These are phyloP conservation scores for Wickerhamomyces rabaulensis DNA, from an alignment of 805 yeast species.

Conservation along the genomic window DNA sequence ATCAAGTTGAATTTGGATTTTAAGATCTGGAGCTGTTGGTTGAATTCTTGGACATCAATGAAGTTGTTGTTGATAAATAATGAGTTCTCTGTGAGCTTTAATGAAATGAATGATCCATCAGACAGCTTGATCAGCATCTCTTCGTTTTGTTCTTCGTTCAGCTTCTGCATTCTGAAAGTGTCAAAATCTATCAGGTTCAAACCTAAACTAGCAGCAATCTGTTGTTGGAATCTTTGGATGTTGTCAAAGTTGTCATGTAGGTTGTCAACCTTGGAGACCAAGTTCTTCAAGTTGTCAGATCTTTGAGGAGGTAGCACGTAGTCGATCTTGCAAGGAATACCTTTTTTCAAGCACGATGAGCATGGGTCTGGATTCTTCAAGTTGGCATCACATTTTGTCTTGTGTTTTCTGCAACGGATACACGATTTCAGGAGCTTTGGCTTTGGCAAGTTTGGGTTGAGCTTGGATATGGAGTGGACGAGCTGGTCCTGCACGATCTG, in stretches of 20 bases:
- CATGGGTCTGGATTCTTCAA: conserved; percentile 51
- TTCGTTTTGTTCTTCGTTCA: not conserved
- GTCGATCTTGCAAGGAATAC: conserved; percentile 49
- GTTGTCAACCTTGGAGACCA: conserved; percentile 14
- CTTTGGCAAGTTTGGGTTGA: conserved; percentile 15
- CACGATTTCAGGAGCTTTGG: conserved; percentile 52
- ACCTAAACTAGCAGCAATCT: conserved; percentile 9
- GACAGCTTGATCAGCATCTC: conserved; percentile 7
- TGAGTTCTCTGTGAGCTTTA: not conserved
- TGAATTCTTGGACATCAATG: not conserved
- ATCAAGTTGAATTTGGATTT: not conserved
- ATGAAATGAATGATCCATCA: conserved; percentile 11
- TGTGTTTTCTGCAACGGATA: conserved; percentile 58
- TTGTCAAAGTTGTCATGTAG: conserved; percentile 9
- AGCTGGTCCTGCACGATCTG: not conserved
- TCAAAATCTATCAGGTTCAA: conserved; percentile 14
- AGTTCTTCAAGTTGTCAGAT: conserved; percentile 22
- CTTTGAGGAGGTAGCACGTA: conserved; percentile 46
- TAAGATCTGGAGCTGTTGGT: not conserved
- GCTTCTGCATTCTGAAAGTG: conserved; percentile 10
- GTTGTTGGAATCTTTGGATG: conserved; percentile 10
- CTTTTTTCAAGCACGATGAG: conserved; percentile 47
- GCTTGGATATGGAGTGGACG: not conserved
- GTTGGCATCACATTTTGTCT: conserved; percentile 59
- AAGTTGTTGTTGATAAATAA: not conserved